Percentiles rank a stretch among this genome's conserved stretches.
These are phyloP conservation scores for Sungouiella blattae DNA, from an alignment of 805 yeast species.

Conservation along the genomic window DNA sequence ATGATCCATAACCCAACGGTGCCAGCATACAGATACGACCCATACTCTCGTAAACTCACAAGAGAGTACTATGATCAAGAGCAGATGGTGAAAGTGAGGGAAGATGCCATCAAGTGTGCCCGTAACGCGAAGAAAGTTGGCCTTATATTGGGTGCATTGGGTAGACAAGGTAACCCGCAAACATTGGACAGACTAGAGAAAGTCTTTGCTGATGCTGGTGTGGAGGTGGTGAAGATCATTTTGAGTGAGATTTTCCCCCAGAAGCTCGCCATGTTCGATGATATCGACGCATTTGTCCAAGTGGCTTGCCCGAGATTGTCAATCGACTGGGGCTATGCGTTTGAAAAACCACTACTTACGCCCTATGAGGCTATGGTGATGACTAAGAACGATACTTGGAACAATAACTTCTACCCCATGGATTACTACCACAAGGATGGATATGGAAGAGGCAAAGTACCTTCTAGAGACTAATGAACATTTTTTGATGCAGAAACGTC, in stretches of 20 bases:
- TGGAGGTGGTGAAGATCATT: slow-evolving; percentile 73
- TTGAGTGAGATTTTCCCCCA: slow-evolving; percentile 92
- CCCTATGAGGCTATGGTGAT: slow-evolving; percentile 96
- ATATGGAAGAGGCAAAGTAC: slow-evolving; percentile 82
- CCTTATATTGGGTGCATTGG: slow-evolving; percentile 85
- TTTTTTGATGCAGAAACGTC: neutral
- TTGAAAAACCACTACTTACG: slow-evolving; percentile 83
- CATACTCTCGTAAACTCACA: slow-evolving; percentile 89
- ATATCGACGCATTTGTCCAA: slow-evolving; percentile 92
- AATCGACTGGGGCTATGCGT: slow-evolving; percentile 99
- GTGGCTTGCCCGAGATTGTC: slow-evolving; percentile 96
- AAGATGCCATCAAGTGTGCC: slow-evolving; percentile 70
- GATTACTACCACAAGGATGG: slow-evolving; percentile 90
- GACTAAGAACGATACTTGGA: slow-evolving; percentile 70
- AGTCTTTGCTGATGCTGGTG: slow-evolving; percentile 51
- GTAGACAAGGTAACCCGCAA: slow-evolving; percentile 87
- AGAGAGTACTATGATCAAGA: slow-evolving; percentile 83
- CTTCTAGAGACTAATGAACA: slow-evolving; percentile 23
- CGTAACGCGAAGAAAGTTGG: slow-evolving; percentile 65
- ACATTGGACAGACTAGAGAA: slow-evolving; percentile 68
- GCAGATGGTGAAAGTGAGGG: slow-evolving; percentile 71
- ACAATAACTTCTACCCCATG: slow-evolving; percentile 79
- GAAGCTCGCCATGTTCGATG: slow-evolving; percentile 87
- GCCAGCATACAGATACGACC: slow-evolving; percentile 93
- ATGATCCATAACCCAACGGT: slow-evolving; percentile 96